phyloP scores from a whole-genome alignment of 148 eudicot genomes.

The Tetragonia tetragonoides region DNA sequence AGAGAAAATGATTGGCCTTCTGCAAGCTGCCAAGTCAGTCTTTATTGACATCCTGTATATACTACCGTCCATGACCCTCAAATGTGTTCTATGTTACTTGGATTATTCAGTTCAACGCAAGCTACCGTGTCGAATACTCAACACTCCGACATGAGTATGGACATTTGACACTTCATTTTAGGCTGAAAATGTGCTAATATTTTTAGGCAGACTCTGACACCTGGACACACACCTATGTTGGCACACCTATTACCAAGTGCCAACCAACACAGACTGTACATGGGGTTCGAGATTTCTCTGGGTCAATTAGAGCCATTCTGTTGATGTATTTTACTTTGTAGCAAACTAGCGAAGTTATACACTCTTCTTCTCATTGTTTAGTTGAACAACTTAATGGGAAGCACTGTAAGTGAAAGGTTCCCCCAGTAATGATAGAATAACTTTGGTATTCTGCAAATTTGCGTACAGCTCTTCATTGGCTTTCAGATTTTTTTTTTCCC shows the following conservation, averaged over 20 bases:
- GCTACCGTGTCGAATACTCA: too few relatives aligned
- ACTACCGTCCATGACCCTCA: slow-evolving; percentile 12
- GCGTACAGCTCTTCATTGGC: neutral
- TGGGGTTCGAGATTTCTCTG: neutral
- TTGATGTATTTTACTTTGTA: slow-evolving; percentile 12
- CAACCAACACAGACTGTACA: neutral
- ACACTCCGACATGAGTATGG: too few relatives aligned
- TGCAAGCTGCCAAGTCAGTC: slow-evolving; percentile 19
- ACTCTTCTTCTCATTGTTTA: neutral
- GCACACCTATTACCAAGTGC: too few relatives aligned
- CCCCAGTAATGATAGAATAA: too few relatives aligned
- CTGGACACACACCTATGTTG: too few relatives aligned
- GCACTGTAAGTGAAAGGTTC: too few relatives aligned
- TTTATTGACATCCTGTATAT: slow-evolving; percentile 20
- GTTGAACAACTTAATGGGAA: slow-evolving; percentile 2
- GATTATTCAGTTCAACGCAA: too few relatives aligned
- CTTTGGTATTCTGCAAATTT: neutral
- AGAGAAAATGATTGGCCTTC: slow-evolving; percentile 26
- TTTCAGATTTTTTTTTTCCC: neutral
- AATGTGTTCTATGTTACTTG: neutral
- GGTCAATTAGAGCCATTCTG: slow-evolving; percentile 3
- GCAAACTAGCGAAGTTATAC: neutral
- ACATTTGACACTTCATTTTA: too few relatives aligned
- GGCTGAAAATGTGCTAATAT: too few relatives aligned
- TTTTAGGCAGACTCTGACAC: too few relatives aligned